Evolutionary conservation across 306 rosid genomes (phyloP).

Genomic region (Ormosia semicastrata): DNA sequence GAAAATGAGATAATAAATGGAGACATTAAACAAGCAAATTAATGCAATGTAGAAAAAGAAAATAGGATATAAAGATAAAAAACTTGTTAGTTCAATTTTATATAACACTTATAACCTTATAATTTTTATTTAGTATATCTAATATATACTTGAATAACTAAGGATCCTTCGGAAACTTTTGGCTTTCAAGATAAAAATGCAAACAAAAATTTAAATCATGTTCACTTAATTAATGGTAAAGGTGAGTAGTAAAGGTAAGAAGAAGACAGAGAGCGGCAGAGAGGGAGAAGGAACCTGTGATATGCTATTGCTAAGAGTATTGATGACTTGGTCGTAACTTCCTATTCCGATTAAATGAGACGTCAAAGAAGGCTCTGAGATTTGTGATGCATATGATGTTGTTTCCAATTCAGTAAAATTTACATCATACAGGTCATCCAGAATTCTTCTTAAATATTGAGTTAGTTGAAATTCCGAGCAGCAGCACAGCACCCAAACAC

Average conservation of each 20-base stretch:
- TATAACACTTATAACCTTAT: too few species aligned
- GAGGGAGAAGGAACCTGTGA: slow-evolving; percentile 15
- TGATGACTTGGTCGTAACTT: neutral
- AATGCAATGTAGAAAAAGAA: neutral
- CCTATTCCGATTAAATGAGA: slow-evolving; percentile 21
- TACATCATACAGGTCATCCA: neutral
- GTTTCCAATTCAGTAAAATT: neutral
- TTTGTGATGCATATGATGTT: neutral
- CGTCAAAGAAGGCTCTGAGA: neutral
- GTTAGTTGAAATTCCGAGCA: neutral
- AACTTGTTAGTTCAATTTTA: too few species aligned
- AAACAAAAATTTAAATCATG: neutral
- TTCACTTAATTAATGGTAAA: neutral
- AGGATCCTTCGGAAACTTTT: neutral
- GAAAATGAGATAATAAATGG: neutral
- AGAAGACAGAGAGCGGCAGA: neutral
- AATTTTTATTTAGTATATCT: too few species aligned
- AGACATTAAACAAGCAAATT: neutral
- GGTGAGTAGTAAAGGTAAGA: neutral
- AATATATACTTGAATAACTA: too few species aligned
- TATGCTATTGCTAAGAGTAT: slow-evolving; percentile 8
- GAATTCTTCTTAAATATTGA: neutral
- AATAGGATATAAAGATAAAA: too few species aligned
- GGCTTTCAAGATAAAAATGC: neutral
- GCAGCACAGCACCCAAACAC: slow-evolving; percentile 8